Evolutionary conservation across 108 stramenopile species (phyloP), one percentile per base, ranked within the genome.

Genomic region (Nitzschia sp.): DNA sequence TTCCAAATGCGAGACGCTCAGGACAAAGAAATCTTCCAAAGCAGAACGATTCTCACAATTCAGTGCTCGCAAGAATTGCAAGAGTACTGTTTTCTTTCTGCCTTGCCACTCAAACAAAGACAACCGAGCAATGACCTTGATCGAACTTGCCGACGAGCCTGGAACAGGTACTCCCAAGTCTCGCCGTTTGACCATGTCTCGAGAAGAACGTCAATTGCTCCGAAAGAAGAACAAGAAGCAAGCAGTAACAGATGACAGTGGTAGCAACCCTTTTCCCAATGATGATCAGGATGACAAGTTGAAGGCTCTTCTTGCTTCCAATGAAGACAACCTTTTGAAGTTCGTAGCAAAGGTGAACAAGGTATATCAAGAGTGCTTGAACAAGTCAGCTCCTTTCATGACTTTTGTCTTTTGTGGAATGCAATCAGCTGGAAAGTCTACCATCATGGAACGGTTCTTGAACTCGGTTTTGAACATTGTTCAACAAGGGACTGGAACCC

Each of bases 381-480:
- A 74, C 20, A 69, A 62, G 20, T 69, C 82, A 21, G 84, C 88
- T 41, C 88, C 86, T 9, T 90, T 90, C 64, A 80, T 90, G 61
- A 83, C 77, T 5, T 86, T 90, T 77, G 88, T 90, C 3, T 81
- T 90, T 55, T 86, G 85, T 67, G 88, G 88, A 6, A 90, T 86
- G 85, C 88, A 90, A 42, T 79, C 77, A 14, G 72, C 80, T 41
- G 88, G 88, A 42, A 90, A 90, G 58, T 69, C 65, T 61, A 90
- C 88, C 20, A 83, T 90, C 65, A 86, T 90, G 88, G 88, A 90
- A 63, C 79, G 88, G 10, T 90, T 90, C 66, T 55, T 90, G 70
- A 79, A 77, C 40, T 72, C 81, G 7, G 80, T 78, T 6, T 48
- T 90, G 8, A 90, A 90, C 72, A 90, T 90, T 40, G 82, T 90